A percentile compares a stretch with the other conserved stretches of the same genome.
These are phyloP conservation scores for Acanthamoeba divionensis DNA, from an alignment of 208 protist genomes.

Conservation along the genomic window DNA sequence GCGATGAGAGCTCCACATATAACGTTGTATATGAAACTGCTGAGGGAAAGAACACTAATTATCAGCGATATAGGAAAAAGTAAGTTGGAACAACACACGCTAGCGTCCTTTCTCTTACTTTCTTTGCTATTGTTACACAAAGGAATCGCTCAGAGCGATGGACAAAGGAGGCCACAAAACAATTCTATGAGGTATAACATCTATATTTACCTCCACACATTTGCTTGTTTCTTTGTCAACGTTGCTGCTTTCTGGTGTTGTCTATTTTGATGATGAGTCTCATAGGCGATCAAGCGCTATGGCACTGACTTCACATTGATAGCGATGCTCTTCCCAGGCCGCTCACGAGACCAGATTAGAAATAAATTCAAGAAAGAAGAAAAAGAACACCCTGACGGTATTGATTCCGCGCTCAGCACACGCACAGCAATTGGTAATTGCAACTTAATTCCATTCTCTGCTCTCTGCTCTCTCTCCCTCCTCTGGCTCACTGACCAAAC, in stretches of 20 bases:
- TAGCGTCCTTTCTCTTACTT: no score
- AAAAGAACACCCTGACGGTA: background rate
- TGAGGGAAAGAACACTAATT: slow-evolving; percentile 21
- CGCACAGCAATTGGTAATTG: slow-evolving; percentile 3
- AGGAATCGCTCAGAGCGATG: background rate
- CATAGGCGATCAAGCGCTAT: slow-evolving; percentile 31
- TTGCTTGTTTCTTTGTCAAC: background rate
- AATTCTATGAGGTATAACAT: slow-evolving; percentile 42
- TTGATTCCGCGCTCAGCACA: background rate
- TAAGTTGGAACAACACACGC: no score
- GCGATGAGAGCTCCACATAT: background rate
- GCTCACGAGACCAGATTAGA: slow-evolving; percentile 37
- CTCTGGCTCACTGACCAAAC: no score
- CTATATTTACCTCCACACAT: background rate
- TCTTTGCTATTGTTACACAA: no score
- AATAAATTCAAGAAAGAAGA: slow-evolving; percentile 66
- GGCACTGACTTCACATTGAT: slow-evolving; percentile 58
- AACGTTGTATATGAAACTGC: background rate
- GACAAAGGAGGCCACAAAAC: slow-evolving; percentile 24
- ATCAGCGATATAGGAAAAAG: slow-evolving; percentile 16
- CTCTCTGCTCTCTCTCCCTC: background rate
- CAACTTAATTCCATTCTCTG: background rate
- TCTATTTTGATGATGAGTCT: background rate
- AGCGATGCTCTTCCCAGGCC: slow-evolving; percentile 12
- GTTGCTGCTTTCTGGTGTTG: slow-evolving; percentile 12